A percentile compares a stretch with the other conserved stretches of the same genome.
These are phyloP conservation scores for Pythium folliculosum DNA, from an alignment of 352 stramenopile species.

Conservation along the genomic window DNA sequence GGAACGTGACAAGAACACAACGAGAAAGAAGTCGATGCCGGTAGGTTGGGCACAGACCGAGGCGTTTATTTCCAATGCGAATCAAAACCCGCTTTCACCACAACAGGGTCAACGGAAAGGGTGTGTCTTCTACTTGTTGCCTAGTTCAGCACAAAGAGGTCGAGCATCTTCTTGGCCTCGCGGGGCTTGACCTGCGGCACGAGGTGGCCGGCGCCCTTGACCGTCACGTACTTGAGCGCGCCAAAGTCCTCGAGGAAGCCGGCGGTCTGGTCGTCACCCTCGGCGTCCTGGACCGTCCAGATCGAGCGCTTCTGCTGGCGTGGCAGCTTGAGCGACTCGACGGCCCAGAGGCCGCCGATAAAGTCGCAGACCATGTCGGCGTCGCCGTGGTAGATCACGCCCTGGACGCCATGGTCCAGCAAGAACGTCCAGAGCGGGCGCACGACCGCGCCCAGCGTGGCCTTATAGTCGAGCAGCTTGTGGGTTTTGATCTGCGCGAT, in stretches of 20 bases:
- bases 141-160: conserved; percentile 64
- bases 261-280: conserved; percentile 65
- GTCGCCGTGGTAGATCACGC: conserved; percentile 79
- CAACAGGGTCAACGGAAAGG: too few relatives aligned
- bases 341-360: conserved; percentile 65
- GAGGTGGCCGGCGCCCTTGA: conserved; percentile 90
- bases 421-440: conserved; percentile 61
- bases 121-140: background rate
- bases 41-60: too few relatives aligned
- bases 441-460: conserved; percentile 46
- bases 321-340: conserved; percentile 60
- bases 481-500: conserved; percentile 36
- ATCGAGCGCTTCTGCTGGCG: conserved; percentile 38
- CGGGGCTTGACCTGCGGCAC: conserved; percentile 83
- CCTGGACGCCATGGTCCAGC: conserved; percentile 44
- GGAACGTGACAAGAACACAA: background rate
- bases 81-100: too few relatives aligned
- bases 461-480: conserved; percentile 53
- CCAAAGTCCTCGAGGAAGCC: conserved; percentile 86
- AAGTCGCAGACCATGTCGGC: conserved; percentile 71
- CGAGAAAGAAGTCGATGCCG: background rate
- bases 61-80: too few relatives aligned
- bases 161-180: conserved; percentile 70
- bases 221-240: conserved; percentile 87
- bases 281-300: conserved; percentile 39